phyloP scores from a whole-genome alignment of 2,329 filamentous ascomycete genomes.

The Colletotrichum tanaceti region DNA sequence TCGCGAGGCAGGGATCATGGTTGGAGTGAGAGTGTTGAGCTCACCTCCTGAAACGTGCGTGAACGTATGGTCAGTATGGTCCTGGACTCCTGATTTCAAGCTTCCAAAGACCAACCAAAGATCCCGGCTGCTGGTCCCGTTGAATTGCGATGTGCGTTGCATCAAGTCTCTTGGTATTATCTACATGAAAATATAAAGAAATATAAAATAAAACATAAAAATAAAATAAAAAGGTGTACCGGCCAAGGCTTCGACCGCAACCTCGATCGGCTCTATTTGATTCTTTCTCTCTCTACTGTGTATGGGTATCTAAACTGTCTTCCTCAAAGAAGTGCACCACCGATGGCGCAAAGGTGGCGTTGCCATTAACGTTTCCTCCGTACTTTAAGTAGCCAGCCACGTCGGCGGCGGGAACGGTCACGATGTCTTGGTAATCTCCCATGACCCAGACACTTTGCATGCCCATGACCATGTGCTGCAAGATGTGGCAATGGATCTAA shows the following conservation, averaged over 20 bases:
- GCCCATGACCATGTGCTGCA: slow-evolving; percentile 70
- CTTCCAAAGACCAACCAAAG: not conserved
- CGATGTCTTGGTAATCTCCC: slow-evolving; percentile 44
- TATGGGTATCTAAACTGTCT: slow-evolving; percentile 11
- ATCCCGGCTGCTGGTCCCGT: slow-evolving; percentile 1
- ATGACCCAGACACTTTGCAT: slow-evolving; percentile 48
- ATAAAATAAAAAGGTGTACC: not conserved
- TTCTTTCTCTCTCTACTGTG: too few species aligned
- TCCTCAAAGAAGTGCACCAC: slow-evolving; percentile 34
- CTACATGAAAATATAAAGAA: too few species aligned
- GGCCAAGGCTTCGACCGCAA: not conserved
- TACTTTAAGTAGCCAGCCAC: slow-evolving; percentile 56
- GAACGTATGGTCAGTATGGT: not conserved
- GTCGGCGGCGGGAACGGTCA: slow-evolving; percentile 47
- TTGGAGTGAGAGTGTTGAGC: slow-evolving; percentile 6
- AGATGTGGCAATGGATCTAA: slow-evolving; percentile 67
- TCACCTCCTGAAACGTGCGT: slow-evolving; percentile 8
- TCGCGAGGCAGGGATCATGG: slow-evolving; percentile 12
- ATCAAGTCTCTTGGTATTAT: not conserved
- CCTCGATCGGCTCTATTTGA: not conserved
- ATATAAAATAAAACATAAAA: too few species aligned
- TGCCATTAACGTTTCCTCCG: slow-evolving; percentile 60
- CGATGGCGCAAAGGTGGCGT: slow-evolving; percentile 42
- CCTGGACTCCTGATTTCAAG: slow-evolving; percentile 2
- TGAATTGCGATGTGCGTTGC: not conserved